Evolutionary conservation across 169 alveolate genomes (phyloP).

Genomic region (Cryptosporidium sp.): DNA sequence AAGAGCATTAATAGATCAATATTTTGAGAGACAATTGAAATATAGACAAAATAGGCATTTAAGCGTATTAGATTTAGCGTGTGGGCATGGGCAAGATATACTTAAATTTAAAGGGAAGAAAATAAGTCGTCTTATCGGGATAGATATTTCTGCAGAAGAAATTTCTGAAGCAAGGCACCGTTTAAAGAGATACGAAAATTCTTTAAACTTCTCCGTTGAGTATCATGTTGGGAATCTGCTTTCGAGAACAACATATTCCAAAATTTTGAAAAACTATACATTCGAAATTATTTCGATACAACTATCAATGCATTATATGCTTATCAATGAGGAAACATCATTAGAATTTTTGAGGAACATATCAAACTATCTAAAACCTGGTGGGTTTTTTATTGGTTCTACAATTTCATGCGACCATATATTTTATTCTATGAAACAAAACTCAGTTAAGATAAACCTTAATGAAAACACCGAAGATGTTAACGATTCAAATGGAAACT

Average conservation of each 20-base stretch:
- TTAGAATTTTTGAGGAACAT: slow-evolving; percentile 87
- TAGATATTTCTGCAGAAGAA: slow-evolving; percentile 88
- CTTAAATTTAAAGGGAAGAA: slow-evolving; percentile 86
- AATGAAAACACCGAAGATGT: slow-evolving; percentile 43
- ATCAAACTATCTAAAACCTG: slow-evolving; percentile 83
- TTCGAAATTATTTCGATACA: slow-evolving; percentile 91
- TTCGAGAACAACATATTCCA: slow-evolving; percentile 44
- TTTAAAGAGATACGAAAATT: slow-evolving; percentile 79
- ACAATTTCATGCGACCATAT: slow-evolving; percentile 80
- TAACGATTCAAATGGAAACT: not conserved
- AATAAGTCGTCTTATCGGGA: slow-evolving; percentile 86
- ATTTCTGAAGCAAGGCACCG: slow-evolving; percentile 89
- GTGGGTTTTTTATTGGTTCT: slow-evolving; percentile 92
- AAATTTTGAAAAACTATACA: slow-evolving; percentile 56
- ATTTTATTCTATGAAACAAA: slow-evolving; percentile 44
- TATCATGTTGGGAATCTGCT: slow-evolving; percentile 84
- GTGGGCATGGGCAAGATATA: slow-evolving; percentile 92
- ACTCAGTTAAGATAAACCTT: slow-evolving; percentile 16
- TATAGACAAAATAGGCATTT: slow-evolving; percentile 73
- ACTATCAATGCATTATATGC: slow-evolving; percentile 93
- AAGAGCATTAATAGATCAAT: slow-evolving; percentile 82
- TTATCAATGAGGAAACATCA: slow-evolving; percentile 88
- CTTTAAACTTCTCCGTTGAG: slow-evolving; percentile 80
- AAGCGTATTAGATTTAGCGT: slow-evolving; percentile 88
- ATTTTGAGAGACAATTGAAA: slow-evolving; percentile 73